Evolutionary conservation across 495 filamentous ascomycete genomes (phyloP).

Genomic region (Corynascus novoguineensis): DNA sequence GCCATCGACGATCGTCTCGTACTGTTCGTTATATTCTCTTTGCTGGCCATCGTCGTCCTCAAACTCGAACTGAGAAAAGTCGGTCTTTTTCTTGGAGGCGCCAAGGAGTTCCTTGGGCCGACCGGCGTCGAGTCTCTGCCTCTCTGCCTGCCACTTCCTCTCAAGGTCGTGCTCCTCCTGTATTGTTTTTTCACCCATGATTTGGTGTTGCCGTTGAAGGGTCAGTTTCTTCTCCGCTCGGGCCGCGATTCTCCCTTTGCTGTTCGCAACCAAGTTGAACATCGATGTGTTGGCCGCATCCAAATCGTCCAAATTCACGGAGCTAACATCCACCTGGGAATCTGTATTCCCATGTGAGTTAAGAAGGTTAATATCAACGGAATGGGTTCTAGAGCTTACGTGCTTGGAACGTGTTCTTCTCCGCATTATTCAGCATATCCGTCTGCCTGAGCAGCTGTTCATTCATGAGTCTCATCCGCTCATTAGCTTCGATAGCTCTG

Average conservation of each 20-base stretch:
- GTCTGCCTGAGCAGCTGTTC: too few species aligned
- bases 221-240: conserved; percentile 13
- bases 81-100: neutral
- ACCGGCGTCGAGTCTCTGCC: neutral
- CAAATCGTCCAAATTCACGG: conserved; percentile 1
- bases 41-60: conserved; percentile 21
- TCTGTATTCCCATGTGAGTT: too few species aligned
- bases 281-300: conserved; percentile 5
- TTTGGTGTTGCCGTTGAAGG: neutral
- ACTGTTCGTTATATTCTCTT: neutral
- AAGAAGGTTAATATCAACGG: too few species aligned
- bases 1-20: neutral
- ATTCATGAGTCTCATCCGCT: too few species aligned
- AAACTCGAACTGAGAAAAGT: conserved; percentile 14
- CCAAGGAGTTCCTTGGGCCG: conserved; percentile 11
- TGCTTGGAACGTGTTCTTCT: too few species aligned
- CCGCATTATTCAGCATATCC: too few species aligned
- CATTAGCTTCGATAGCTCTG: too few species aligned
- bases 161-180: neutral
- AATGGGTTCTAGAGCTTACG: too few species aligned
- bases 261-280: conserved; percentile 9
- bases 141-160: neutral
- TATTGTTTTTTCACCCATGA: neutral
- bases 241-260: neutral
- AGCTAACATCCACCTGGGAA: too few species aligned